A percentile compares a stretch with the other conserved stretches of the same genome.
Conservation (phyloP, 441 rosid species). For the Euphorbia celastroides region DNA sequence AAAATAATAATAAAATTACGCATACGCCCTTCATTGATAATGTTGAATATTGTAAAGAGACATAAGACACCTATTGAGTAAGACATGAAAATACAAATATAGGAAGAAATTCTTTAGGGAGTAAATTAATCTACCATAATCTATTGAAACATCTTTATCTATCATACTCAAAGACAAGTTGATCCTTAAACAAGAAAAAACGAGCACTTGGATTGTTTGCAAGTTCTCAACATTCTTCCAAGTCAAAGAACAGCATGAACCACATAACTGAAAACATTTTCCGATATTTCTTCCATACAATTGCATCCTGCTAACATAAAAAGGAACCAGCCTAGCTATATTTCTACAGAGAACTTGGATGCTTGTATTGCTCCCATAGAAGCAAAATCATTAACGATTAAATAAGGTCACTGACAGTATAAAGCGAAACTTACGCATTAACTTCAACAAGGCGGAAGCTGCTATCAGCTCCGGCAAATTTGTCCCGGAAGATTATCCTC, state of each 20-base stretch:
- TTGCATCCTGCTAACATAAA: background rate
- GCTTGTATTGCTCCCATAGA: conserved; percentile 1
- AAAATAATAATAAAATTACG: too few relatives aligned
- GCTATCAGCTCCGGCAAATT: conserved; percentile 98
- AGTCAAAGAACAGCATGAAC: background rate
- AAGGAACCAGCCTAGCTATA: background rate
- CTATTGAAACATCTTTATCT: background rate
- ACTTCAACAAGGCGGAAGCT: conserved; percentile 92
- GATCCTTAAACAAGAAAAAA: background rate
- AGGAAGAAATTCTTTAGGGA: background rate
- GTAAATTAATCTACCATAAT: background rate
- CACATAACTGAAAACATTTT: background rate
- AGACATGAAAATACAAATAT: background rate
- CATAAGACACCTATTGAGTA: too few relatives aligned
- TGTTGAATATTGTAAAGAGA: too few relatives aligned
- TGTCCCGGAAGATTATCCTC: too few relatives aligned
- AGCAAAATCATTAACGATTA: background rate
- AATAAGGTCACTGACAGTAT: background rate
- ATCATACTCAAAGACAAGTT: background rate
- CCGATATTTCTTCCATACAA: background rate
- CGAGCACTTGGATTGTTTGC: background rate
- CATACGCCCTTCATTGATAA: too few relatives aligned
- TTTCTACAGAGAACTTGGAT: background rate
- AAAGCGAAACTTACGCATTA: conserved; percentile 50
- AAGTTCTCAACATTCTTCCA: background rate